Percentiles rank a stretch among this genome's conserved stretches.
These are phyloP conservation scores for Arabidopsis lyrata DNA, from an alignment of 441 rosid species.

Conservation along the genomic window DNA sequence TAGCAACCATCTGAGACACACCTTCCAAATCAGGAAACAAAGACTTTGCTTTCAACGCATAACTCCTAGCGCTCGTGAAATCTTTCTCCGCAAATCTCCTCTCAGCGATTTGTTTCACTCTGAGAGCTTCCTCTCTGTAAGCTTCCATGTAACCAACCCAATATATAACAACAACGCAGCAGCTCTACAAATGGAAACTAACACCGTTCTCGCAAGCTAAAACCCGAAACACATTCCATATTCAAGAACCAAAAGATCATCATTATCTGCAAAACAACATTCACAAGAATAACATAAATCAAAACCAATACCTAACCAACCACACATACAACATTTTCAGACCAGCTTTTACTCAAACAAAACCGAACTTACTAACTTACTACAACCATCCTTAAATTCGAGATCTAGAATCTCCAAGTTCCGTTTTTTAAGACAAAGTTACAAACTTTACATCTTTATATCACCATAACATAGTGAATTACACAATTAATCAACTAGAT, in stretches of 20 bases:
- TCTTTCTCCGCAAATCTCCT: conserved; percentile 83
- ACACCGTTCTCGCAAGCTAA: conserved; percentile 39
- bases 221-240: conserved; percentile 40
- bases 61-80: conserved; percentile 73
- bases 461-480: conserved; percentile 1
- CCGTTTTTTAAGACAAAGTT: background rate
- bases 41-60: conserved; percentile 81
- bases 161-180: conserved; percentile 28
- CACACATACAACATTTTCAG: conserved; percentile 25
- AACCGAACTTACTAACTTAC: conserved; percentile 18
- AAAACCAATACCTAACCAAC: conserved; percentile 27
- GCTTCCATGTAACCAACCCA: conserved; percentile 65
- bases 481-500: conserved; percentile 24
- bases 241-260: conserved; percentile 44
- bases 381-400: conserved; percentile 1
- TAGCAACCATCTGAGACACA: conserved; percentile 89
- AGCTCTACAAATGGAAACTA: conserved; percentile 49
- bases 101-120: conserved; percentile 87
- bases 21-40: conserved; percentile 89
- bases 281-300: conserved; percentile 34
- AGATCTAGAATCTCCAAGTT: conserved; percentile 34
- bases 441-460: conserved; percentile 4
- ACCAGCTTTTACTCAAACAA: conserved; percentile 14
- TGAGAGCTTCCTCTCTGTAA: conserved; percentile 78
- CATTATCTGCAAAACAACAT: conserved; percentile 55